Percentiles rank a stretch among this genome's conserved stretches.
phyloP scores from a whole-genome alignment of 352 stramenopile genomes.

The Phytopythium mirpurense region DNA sequence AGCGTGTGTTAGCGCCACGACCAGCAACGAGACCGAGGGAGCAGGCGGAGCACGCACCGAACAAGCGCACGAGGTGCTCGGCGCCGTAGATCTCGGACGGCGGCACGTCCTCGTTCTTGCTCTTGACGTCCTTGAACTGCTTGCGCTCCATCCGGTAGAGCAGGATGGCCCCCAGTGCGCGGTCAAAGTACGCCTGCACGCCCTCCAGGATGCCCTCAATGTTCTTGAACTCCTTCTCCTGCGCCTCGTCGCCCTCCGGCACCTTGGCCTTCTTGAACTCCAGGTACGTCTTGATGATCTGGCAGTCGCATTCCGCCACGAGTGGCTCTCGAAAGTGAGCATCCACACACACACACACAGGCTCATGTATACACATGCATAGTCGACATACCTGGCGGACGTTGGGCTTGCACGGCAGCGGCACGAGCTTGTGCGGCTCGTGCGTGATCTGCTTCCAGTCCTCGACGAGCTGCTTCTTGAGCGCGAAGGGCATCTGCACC shows the following conservation, averaged over 20 bases:
- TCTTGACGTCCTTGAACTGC: constrained; percentile 83
- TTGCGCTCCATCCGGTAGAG: constrained; percentile 89
- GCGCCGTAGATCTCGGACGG: constrained; percentile 90
- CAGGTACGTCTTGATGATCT: constrained; percentile 82
- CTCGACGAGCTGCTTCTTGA: constrained; percentile 91
- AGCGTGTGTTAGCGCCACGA: neutral
- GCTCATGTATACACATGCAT: neutral
- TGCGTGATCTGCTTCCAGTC: constrained; percentile 89
- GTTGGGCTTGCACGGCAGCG: constrained; percentile 74
- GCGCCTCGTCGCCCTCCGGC: constrained; percentile 35
- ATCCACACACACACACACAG: neutral
- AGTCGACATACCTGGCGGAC: constrained; percentile 30
- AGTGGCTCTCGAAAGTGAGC: too few species aligned
- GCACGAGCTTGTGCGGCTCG: constrained; percentile 69
- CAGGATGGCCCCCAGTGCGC: constrained; percentile 84
- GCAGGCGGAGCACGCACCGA: constrained; percentile 70
- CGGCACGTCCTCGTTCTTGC: constrained; percentile 45
- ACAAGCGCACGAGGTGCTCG: constrained; percentile 88
- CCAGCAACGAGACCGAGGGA: neutral
- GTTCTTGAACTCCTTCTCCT: constrained; percentile 82
- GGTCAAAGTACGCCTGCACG: constrained; percentile 88
- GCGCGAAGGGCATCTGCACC: constrained; percentile 86
- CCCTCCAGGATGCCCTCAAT: constrained; percentile 79
- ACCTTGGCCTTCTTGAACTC: constrained; percentile 72
- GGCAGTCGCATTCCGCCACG: too few species aligned